phyloP scores from a whole-genome alignment of 805 yeast genomes.

The Candida ascalaphidarum region DNA sequence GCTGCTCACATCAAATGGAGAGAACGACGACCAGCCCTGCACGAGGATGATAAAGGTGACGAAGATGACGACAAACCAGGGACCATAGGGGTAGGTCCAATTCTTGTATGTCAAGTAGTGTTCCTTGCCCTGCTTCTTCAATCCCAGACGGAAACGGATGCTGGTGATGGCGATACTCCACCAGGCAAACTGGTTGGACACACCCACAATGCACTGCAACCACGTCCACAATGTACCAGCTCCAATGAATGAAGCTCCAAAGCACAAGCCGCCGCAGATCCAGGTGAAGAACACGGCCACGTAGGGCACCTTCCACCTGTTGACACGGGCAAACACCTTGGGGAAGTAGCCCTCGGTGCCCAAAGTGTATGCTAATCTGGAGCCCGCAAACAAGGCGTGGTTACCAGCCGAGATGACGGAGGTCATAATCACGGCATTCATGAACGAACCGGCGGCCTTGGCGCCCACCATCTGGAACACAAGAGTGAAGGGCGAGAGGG shows the following conservation, averaged over 20 bases:
- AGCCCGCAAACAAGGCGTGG: conserved; percentile 44
- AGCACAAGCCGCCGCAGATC: conserved; percentile 48
- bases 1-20: conserved; percentile 33
- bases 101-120: conserved; percentile 33
- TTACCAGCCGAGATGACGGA: conserved; percentile 49
- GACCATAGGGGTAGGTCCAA: conserved; percentile 48
- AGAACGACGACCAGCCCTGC: conserved; percentile 45
- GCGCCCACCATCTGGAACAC: conserved; percentile 36
- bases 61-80: conserved; percentile 36
- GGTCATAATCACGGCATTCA: conserved; percentile 49
- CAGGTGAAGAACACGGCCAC: conserved; percentile 44
- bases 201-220: conserved; percentile 46
- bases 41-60: conserved; percentile 38
- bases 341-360: conserved; percentile 43
- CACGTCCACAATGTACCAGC: conserved; percentile 47
- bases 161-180: conserved; percentile 40
- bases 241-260: conserved; percentile 49
- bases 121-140: conserved; percentile 33
- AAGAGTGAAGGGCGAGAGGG: conserved; percentile 34
- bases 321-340: conserved; percentile 30
- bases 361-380: conserved; percentile 40
- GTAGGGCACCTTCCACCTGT: conserved; percentile 39
- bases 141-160: conserved; percentile 40
- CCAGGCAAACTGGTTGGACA: conserved; percentile 46
- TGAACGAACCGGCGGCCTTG: conserved; percentile 31